Conservation (phyloP, 2,329 filamentous ascomycete species). For the Dendryphion nanum region DNA sequence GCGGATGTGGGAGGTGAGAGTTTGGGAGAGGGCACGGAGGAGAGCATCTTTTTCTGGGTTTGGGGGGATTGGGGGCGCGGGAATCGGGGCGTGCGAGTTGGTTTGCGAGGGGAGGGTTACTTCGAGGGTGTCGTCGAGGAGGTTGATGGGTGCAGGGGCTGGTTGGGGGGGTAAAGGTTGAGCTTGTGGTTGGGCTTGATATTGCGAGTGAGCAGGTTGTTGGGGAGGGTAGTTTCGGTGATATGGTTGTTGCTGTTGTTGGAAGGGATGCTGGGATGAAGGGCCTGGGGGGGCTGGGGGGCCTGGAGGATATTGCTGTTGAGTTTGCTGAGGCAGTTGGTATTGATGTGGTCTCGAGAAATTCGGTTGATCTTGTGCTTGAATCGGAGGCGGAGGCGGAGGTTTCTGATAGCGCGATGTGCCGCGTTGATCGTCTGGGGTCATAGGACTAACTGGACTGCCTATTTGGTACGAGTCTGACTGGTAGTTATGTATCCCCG, state of each 20-base stretch:
- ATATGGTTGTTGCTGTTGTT: background rate
- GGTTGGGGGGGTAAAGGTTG: slow-evolving; percentile 18
- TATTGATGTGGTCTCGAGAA: slow-evolving; percentile 16
- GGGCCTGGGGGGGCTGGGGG: slow-evolving; percentile 12
- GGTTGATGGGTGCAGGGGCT: slow-evolving; percentile 41
- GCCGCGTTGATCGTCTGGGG: slow-evolving; percentile 24
- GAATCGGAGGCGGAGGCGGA: slow-evolving; percentile 12
- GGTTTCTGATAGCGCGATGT: slow-evolving; percentile 21
- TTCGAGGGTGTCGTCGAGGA: slow-evolving; percentile 64
- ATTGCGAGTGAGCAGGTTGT: slow-evolving; percentile 10
- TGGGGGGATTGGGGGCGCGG: slow-evolving; percentile 83
- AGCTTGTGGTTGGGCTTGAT: slow-evolving; percentile 35
- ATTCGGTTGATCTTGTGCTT: slow-evolving; percentile 1
- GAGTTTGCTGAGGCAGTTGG: slow-evolving; percentile 9
- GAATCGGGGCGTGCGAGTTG: slow-evolving; percentile 50
- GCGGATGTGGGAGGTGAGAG: slow-evolving; percentile 67
- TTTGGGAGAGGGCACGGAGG: slow-evolving; percentile 70
- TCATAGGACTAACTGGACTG: slow-evolving; percentile 39
- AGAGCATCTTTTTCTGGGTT: slow-evolving; percentile 95
- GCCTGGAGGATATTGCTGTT: slow-evolving; percentile 9
- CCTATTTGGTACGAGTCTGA: slow-evolving; percentile 21
- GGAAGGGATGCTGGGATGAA: too few species aligned
- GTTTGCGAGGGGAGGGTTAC: slow-evolving; percentile 53
- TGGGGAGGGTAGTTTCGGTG: background rate
- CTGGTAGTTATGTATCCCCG: slow-evolving; percentile 13